These are phyloP conservation scores for Colletotrichum sp. DNA, from an alignment of 2,329 filamentous ascomycete species.

Conservation along the genomic window DNA sequence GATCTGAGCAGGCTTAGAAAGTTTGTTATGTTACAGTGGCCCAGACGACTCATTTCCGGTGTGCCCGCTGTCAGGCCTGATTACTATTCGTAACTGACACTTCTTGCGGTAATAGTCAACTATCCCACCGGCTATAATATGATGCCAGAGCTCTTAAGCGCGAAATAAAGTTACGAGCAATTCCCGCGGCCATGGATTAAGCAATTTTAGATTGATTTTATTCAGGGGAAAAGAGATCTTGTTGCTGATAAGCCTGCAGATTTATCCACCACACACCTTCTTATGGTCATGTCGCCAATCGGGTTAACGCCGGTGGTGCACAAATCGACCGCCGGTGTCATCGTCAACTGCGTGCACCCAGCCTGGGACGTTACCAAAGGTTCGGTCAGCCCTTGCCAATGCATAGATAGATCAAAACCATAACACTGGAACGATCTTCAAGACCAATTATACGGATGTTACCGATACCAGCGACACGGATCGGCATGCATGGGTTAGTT, in stretches of 20 bases:
- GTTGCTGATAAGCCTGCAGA: not conserved
- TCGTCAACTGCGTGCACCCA: not conserved
- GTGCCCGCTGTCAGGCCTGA: not conserved
- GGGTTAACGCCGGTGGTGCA: not conserved
- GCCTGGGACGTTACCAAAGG: not conserved
- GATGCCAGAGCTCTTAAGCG: not conserved
- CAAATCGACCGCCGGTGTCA: not conserved
- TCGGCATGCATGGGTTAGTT: rapidly evolving
- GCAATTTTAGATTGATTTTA: not conserved
- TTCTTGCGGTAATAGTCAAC: not conserved
- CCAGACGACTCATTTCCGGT: not conserved
- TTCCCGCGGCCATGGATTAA: not conserved
- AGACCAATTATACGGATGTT: not conserved
- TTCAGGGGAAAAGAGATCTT: not conserved
- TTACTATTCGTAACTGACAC: not conserved
- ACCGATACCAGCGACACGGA: not conserved
- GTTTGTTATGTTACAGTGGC: not conserved
- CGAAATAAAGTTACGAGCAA: not conserved
- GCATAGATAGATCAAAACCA: not conserved
- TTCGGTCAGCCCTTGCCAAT: not conserved
- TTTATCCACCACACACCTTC: not conserved
- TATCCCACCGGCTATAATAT: not conserved
- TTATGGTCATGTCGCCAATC: not conserved
- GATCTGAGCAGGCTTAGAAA: not conserved
- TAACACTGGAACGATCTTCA: not conserved